Evolutionary conservation across 805 yeast species (phyloP), one percentile per base, ranked within the genome.

Genomic region (Teunomyces stri): DNA sequence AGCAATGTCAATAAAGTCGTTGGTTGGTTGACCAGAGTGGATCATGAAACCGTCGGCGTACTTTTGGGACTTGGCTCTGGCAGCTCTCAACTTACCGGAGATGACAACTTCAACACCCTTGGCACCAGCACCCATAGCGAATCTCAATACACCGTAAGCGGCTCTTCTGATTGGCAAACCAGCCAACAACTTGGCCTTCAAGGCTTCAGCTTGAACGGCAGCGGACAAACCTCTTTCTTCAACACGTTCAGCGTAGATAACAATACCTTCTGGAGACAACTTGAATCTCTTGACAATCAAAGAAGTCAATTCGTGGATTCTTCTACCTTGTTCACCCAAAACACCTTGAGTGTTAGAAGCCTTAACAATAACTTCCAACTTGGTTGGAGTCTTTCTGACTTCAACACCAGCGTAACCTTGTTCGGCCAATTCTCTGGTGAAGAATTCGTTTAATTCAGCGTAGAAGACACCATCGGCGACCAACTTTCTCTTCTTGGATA

Each of bases 1-100:
- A 67, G 99, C 99, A 73, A 84, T 79, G 79, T 94, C 99, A 73
- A 94, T 94, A 87, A 94, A 94, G 75, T 94, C 99, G 65, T 81
- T 85, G 76, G 92, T 94, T 80, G 99, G 99, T 84, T 94, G 99
- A 89, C 99, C 99, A 70, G 97, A 90, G 94, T 94, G 99, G 85
- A 94, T 94, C 94, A 94, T 89, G 96, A 94, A 94, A 84, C 99
- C 99, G 76, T 92, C 98, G 74, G 94, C 87, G 86, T 92, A 94
- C 82, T 94, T 94, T 96, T 94, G 96, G 70, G 97, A 85, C 88
- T 94, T 94, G 70, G 99, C 99, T 85, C 99, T 90, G 70, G 98
- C 99, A 79, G 97, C 99, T 83, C 97, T 89, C 76, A 95, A 87
- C 82, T 94, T 94, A 86, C 99, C 99, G 65, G 97, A 90, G 72